Evolutionary conservation across 2,329 filamentous ascomycete species (phyloP).

Genomic region (Colletotrichum liaoningense): DNA sequence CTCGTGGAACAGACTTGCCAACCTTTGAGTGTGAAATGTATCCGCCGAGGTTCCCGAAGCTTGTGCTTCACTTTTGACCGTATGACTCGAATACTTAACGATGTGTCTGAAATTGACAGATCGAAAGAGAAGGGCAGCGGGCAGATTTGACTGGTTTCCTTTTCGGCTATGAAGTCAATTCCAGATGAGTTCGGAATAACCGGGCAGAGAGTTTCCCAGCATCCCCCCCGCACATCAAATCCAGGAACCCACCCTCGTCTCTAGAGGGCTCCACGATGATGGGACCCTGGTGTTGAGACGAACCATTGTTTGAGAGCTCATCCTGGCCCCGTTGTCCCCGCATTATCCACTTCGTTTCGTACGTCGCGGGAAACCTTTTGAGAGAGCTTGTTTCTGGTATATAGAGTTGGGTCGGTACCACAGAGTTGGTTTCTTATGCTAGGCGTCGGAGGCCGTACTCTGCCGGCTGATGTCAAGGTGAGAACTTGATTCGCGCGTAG

Average conservation of each 20-base stretch:
- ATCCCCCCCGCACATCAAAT: background rate
- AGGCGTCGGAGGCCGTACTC: no score
- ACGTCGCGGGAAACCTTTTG: no score
- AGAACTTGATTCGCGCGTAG: no score
- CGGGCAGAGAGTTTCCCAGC: background rate
- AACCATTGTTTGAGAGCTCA: background rate
- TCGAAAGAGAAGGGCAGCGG: background rate
- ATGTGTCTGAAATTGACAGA: background rate
- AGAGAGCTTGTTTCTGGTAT: background rate
- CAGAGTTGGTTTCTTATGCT: background rate
- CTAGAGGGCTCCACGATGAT: background rate
- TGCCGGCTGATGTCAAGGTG: no score
- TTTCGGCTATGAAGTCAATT: background rate
- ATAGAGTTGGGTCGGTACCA: background rate
- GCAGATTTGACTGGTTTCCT: background rate
- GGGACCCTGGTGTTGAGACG: background rate
- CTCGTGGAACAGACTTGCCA: background rate
- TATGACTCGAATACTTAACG: background rate
- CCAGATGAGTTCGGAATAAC: background rate
- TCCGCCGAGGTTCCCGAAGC: background rate
- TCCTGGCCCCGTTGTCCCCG: background rate
- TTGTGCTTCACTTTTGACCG: background rate
- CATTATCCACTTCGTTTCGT: background rate
- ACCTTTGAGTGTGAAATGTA: background rate
- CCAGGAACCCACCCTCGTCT: rapidly evolving